Conservation (phyloP, 768 basidiomycete genomes). For the Pulveroboletus sp. region DNA sequence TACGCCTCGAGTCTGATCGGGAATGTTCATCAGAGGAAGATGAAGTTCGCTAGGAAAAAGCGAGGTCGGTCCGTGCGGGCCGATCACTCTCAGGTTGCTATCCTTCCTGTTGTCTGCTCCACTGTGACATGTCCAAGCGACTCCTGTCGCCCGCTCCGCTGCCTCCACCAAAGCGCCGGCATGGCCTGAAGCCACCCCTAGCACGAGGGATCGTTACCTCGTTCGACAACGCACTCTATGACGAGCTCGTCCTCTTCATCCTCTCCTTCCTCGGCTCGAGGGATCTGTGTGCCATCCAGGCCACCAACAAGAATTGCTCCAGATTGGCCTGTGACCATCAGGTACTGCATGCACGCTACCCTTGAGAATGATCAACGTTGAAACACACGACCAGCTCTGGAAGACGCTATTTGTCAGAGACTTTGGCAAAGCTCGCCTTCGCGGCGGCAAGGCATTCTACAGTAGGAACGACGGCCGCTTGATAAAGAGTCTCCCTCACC, state of each 20-base stretch:
- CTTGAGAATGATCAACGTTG: conserved; percentile 12
- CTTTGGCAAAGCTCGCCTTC: conserved; percentile 63
- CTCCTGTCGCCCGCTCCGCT: conserved; percentile 43
- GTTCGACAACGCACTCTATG: conserved; percentile 60
- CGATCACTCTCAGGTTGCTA: no score
- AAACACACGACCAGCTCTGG: conserved; percentile 50
- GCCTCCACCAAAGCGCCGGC: conserved; percentile 58
- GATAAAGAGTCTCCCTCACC: conserved; percentile 54
- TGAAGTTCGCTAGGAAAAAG: no score
- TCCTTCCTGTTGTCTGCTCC: no score
- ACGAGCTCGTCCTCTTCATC: conserved; percentile 70
- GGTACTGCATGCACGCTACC: conserved; percentile 32
- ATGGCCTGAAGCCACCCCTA: conserved; percentile 19
- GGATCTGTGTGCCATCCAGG: conserved; percentile 65
- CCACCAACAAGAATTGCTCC: conserved; percentile 61
- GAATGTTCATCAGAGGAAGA: no score
- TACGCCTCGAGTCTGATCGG: no score
- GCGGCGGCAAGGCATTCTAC: conserved; percentile 63
- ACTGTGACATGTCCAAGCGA: no score
- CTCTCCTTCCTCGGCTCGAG: conserved; percentile 65
- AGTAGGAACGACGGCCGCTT: conserved; percentile 54
- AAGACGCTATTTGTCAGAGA: conserved; percentile 57
- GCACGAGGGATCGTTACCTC: conserved; percentile 25
- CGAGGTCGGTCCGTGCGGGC: no score
- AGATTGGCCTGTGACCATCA: conserved; percentile 66